These are phyloP conservation scores for Mycena rebaudengoi DNA, from an alignment of 768 basidiomycete genomes.

Conservation along the genomic window DNA sequence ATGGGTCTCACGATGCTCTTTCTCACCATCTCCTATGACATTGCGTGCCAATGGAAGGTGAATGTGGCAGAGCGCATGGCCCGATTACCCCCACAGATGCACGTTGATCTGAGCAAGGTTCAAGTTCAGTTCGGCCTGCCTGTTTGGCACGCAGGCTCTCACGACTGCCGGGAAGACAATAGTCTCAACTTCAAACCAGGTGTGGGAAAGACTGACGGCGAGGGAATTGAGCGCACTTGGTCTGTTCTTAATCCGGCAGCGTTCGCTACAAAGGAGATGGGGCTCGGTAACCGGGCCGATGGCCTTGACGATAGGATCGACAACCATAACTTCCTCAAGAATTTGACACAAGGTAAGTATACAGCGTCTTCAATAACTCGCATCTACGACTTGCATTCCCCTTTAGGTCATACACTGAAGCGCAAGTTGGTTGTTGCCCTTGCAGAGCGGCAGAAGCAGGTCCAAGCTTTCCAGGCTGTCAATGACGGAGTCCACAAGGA, in stretches of 20 bases:
- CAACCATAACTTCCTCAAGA: conserved; percentile 24
- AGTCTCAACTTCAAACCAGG: conserved; percentile 21
- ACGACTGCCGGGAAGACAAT: conserved; percentile 17
- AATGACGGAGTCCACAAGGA: neutral
- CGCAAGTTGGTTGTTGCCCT: conserved; percentile 4
- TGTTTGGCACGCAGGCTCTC: conserved; percentile 18
- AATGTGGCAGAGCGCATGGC: neutral
- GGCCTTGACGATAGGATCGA: conserved; percentile 37
- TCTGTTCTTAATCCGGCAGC: conserved; percentile 30
- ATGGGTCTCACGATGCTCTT: neutral
- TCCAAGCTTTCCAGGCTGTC: neutral
- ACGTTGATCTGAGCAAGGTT: too few relatives aligned
- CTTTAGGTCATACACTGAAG: conserved; percentile 1
- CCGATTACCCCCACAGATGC: neutral
- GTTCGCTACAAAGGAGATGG: conserved; percentile 40
- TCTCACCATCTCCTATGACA: conserved; percentile 22
- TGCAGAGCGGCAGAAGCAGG: neutral
- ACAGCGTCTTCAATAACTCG: neutral
- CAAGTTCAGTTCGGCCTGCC: conserved; percentile 7
- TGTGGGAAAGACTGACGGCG: conserved; percentile 16
- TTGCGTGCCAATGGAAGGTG: conserved; percentile 27
- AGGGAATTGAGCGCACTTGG: conserved; percentile 37
- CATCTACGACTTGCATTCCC: neutral
- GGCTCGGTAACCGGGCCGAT: conserved; percentile 28
- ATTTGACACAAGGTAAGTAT: neutral